Evolutionary conservation across 345 rosid species (phyloP).

Genomic region (Ceriops tagal): DNA sequence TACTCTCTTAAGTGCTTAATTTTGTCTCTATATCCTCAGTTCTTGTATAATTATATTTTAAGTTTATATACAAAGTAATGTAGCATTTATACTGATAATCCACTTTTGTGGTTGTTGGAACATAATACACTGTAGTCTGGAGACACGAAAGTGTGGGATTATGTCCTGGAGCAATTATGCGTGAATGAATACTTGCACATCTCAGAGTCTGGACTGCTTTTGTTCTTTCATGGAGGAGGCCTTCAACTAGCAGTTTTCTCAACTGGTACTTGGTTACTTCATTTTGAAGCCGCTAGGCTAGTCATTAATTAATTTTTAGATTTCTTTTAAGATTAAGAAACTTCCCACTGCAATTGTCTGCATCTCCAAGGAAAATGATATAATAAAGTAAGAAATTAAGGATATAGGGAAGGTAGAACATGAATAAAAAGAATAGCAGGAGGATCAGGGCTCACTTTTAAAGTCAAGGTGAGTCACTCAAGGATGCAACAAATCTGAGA

Average conservation of each 20-base stretch:
- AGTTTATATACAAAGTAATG: too few relatives aligned
- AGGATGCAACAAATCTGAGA: constrained; percentile 4
- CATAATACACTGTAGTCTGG: too few relatives aligned
- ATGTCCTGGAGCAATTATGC: too few relatives aligned
- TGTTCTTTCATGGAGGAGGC: background rate
- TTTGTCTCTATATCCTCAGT: too few relatives aligned
- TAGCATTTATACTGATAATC: too few relatives aligned
- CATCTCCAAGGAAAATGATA: constrained; percentile 14
- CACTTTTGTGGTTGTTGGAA: too few relatives aligned
- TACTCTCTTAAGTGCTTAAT: too few relatives aligned
- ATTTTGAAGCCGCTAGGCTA: background rate
- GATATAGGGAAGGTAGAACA: constrained; percentile 24
- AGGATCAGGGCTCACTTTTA: constrained; percentile 8
- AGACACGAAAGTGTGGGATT: too few relatives aligned
- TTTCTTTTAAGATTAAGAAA: background rate
- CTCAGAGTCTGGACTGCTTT: too few relatives aligned
- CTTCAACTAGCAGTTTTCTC: constrained; percentile 1
- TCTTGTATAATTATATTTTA: too few relatives aligned
- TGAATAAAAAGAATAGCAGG: constrained; percentile 8
- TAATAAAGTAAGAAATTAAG: constrained; percentile 1
- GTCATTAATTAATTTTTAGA: background rate
- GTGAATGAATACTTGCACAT: too few relatives aligned
- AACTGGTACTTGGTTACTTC: background rate
- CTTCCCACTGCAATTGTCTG: background rate
- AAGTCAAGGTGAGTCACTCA: constrained; percentile 9